Base-by-base conservation (phyloP, 768 basidiomycete genomes). In the Tulasnella sp. region DNA sequence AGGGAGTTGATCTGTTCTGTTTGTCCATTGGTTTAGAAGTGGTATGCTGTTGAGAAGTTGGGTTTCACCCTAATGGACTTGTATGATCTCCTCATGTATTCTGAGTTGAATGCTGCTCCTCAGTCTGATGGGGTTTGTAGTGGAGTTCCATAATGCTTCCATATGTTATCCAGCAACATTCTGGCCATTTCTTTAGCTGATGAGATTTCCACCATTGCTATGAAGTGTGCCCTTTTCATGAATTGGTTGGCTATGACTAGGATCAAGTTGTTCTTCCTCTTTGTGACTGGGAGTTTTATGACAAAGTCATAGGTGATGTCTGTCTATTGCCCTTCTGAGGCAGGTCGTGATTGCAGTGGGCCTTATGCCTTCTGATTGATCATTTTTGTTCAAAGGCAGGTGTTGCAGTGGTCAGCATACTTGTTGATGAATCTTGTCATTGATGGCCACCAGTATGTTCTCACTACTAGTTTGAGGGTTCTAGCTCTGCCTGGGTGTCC, bases 151-250 rank as follows among this genome's bases (percentile, higher is more conserved):
- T 60, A 55, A 10, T 41, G 9, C 19, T 58, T 59, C 59, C 70
- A 76, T 24, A 76, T 65, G 22, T 68, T 65, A 19, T 70, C 63
- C 9, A 75, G 68, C 63, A 74, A 77, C 1, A 76, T 49, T 71
- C 59, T 65, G 41, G 70, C 63, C 8, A 60, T 64, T 19, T 72
- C 62, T 31, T 62, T 56, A 50, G 67, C 64, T 1, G 75, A 73
- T 11, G 19, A 24, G 2, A 11, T 11, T 49, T 49, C 31, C 7
- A n/a, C 53, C 15, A 31, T 50, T 3, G 49, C 19, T 5, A 59
- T 54, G 31, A 41, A 49, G 50, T 49, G 45, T 11, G 17, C 31
- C 12, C 27, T 22, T 19, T 52, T 49, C 3, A 3, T 11, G 17
- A 59, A 48, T 5, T 27, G 29, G 30, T 24, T 15, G 17, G 22